Base-by-base conservation (phyloP, 1,139 yeast species). In the Kodamaea plutei region DNA sequence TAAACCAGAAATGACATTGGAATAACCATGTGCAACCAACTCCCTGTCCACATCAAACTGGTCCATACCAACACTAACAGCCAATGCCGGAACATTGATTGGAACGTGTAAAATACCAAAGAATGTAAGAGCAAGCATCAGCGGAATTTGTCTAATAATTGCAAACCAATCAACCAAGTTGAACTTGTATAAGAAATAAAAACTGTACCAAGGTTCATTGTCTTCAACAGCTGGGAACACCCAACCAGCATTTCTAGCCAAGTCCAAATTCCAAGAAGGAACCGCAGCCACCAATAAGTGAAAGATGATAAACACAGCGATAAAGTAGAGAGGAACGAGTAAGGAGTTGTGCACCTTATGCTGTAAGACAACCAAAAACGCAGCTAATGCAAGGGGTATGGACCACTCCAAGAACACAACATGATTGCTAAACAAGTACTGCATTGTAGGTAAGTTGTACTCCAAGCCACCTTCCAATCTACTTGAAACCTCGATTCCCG, bases 61-160 rank as follows among this genome's bases (percentile, higher is more conserved):
- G 52, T 83, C 91, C 71, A 84, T 83, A 4, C 88, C 87, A 4
- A 85, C 73, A 2, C 95, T 83, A 11, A 91, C 93, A 0, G 97
- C 96, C 35, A 91, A 66, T 0, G 98, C 97, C 3, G 98, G 98
- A 6, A 91, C 96, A 52, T 91, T 91, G 41, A 91, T 91, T 4
- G 98, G 98, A 8, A 91, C 98, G 52, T 91, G 98, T 33, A 91
- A 62, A 26, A 91, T 83, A 4, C 98, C 98, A 50, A 91, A 91
- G 53, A 91, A 91, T 0, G 98, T 89, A 41, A 91, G 64, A 0
- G 98, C 98, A 39, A 91, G 63, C 96, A 91, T 91, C 4, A 95
- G 83, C 6, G 98, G 98, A 10, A 88, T 40, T 45, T 89, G 87
- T 35, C 72, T 65, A 2, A 78, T 35, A 21, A 91, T 69, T 20